Conservation (phyloP, 2,329 filamentous ascomycete species). For the Rosellinia necatrix region DNA sequence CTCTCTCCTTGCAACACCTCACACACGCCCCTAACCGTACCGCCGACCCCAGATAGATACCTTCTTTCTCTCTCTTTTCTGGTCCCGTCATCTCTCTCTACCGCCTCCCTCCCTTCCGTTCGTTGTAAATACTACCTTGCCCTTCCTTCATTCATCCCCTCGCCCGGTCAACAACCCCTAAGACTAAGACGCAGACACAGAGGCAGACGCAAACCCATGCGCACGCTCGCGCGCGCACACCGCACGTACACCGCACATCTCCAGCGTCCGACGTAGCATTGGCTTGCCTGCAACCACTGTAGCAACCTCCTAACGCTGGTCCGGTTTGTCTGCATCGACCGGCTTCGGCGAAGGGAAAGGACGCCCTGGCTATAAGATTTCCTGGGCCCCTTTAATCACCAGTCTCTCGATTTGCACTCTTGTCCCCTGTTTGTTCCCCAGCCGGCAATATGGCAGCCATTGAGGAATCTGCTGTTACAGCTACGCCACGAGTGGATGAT, state of each 20-base stretch:
- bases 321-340: constrained; percentile 3
- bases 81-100: neutral
- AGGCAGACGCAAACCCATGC: too few species aligned
- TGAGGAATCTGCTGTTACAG: constrained; percentile 36
- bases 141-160: constrained; percentile 1
- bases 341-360: constrained; percentile 19
- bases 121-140: neutral
- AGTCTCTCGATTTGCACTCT: neutral
- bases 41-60: neutral
- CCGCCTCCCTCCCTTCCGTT: neutral
- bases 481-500: constrained; percentile 32
- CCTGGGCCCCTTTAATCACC: constrained; percentile 2
- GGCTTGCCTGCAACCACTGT: constrained; percentile 17
- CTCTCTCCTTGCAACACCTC: neutral
- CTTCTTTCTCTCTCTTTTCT: neutral
- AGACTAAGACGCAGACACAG: constrained; percentile 10
- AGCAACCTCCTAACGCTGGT: constrained; percentile 1
- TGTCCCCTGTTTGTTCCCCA: constrained; percentile 14
- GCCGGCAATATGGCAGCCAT: constrained; percentile 38
- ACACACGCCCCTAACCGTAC: neutral
- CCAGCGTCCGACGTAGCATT: constrained; percentile 25
- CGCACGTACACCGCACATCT: too few species aligned
- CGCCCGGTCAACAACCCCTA: constrained; percentile 6
- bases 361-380: constrained; percentile 16
- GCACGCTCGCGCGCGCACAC: too few species aligned